These are phyloP conservation scores for Bisporella sp. DNA, from an alignment of 2,329 filamentous ascomycete species.

Conservation along the genomic window DNA sequence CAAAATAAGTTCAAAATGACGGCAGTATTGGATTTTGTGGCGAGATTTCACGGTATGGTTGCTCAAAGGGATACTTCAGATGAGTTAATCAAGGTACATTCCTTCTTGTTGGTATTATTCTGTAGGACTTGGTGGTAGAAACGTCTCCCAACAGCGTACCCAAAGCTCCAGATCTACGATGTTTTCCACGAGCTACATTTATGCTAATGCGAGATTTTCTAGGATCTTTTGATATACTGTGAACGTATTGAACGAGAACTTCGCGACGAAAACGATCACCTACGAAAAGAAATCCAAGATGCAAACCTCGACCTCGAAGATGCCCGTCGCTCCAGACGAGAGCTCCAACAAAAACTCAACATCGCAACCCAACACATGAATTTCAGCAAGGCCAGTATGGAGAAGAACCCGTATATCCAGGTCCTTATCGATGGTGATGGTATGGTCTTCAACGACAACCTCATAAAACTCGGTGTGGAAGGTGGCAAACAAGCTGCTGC, in stretches of 20 bases:
- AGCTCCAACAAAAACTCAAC: slow-evolving; percentile 42
- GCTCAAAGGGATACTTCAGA: slow-evolving; percentile 35
- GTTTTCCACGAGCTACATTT: neutral
- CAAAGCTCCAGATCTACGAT: neutral
- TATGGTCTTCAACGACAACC: slow-evolving; percentile 50
- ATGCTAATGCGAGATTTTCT: slow-evolving; percentile 4
- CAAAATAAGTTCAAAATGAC: neutral
- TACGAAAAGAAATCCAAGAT: slow-evolving; percentile 36
- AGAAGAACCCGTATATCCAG: slow-evolving; percentile 50
- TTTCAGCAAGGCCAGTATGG: slow-evolving; percentile 24
- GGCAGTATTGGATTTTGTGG: slow-evolving; percentile 37
- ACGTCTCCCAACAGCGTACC: slow-evolving; percentile 1
- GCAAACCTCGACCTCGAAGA: slow-evolving; percentile 43
- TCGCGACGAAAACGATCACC: slow-evolving; percentile 36
- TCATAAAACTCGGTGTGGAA: slow-evolving; percentile 44
- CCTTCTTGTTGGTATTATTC: neutral
- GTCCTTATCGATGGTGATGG: slow-evolving; percentile 58
- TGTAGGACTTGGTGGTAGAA: neutral
- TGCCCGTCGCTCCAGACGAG: slow-evolving; percentile 40
- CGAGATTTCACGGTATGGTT: slow-evolving; percentile 39
- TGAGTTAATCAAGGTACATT: slow-evolving; percentile 40
- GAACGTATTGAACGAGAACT: slow-evolving; percentile 38
- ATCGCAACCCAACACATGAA: slow-evolving; percentile 31
- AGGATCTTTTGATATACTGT: slow-evolving; percentile 43
- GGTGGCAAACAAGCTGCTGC: slow-evolving; percentile 33